These are phyloP conservation scores for Hypomontagnella submonticulosa DNA, from an alignment of 495 filamentous ascomycete species.

Conservation along the genomic window DNA sequence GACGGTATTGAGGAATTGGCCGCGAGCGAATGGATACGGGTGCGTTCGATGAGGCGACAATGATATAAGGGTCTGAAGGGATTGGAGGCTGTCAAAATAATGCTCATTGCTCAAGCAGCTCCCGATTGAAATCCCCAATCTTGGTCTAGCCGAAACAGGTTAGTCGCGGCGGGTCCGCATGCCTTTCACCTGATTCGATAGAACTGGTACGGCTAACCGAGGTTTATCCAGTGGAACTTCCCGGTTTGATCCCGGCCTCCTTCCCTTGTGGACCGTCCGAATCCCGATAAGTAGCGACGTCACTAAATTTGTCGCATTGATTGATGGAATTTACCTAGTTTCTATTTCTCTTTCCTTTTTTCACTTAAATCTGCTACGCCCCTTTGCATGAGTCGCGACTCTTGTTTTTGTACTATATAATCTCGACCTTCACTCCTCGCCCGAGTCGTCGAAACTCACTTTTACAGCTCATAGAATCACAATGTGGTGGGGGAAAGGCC, in stretches of 20 bases:
- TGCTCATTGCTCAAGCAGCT: constrained; percentile 39
- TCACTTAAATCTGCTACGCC: not conserved
- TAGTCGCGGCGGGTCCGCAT: constrained; percentile 15
- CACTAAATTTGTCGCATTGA: constrained; percentile 31
- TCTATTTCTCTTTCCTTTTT: constrained; percentile 1
- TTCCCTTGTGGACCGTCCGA: constrained; percentile 15
- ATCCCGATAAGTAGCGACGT: constrained; percentile 44
- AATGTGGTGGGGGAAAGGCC: constrained; percentile 55
- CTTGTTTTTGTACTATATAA: not conserved
- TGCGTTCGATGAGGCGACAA: constrained; percentile 41
- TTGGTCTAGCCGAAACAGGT: constrained; percentile 27
- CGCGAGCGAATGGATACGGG: constrained; percentile 30
- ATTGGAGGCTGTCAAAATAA: constrained; percentile 45
- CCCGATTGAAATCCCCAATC: constrained; percentile 42
- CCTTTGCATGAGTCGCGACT: not conserved
- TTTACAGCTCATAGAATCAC: constrained; percentile 12
- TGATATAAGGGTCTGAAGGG: constrained; percentile 37
- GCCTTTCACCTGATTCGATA: constrained; percentile 15
- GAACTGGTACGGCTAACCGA: constrained; percentile 6
- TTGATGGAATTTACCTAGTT: not conserved
- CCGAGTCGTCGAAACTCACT: not conserved
- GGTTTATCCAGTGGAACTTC: constrained; percentile 26
- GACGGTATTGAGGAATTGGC: constrained; percentile 57
- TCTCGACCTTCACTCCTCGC: not conserved
- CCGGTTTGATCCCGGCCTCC: constrained; percentile 10